These are phyloP conservation scores for Cenchrus americanus DNA, from an alignment of 176 grass and related monocot species.

Conservation along the genomic window DNA sequence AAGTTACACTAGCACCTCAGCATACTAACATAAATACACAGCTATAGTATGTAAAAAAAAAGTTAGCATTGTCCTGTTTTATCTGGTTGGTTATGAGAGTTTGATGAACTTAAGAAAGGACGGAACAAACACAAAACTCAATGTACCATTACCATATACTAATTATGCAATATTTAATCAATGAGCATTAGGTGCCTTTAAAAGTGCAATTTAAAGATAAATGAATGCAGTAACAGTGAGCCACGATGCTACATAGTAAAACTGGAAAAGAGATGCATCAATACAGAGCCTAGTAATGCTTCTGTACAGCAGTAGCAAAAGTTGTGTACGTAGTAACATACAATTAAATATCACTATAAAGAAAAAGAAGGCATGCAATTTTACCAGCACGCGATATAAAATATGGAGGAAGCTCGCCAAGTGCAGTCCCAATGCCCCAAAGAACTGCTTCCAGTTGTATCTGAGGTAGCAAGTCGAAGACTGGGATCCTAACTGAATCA, in stretches of 20 bases:
- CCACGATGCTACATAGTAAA: background rate
- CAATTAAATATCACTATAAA: slow-evolving; percentile 22
- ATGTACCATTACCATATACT: background rate
- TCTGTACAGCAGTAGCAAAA: background rate
- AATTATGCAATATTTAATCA: slow-evolving; percentile 12
- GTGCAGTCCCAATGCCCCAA: slow-evolving; percentile 96
- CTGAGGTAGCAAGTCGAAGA: slow-evolving; percentile 79
- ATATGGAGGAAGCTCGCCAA: slow-evolving; percentile 98
- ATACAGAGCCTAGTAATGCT: background rate
- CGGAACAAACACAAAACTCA: background rate
- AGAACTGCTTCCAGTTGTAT: slow-evolving; percentile 95
- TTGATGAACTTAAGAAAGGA: background rate
- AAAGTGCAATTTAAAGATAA: background rate
- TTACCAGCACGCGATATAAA: slow-evolving; percentile 98
- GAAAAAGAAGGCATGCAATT: background rate
- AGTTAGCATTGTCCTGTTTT: background rate
- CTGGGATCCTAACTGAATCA: slow-evolving; percentile 78
- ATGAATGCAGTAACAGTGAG: background rate
- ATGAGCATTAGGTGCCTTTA: background rate
- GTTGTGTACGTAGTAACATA: background rate
- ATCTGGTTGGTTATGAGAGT: background rate
- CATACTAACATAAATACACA: slow-evolving; percentile 2
- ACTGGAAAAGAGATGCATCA: background rate
- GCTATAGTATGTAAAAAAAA: slow-evolving; percentile 21
- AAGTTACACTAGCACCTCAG: background rate